Percentiles rank a stretch among this genome's conserved stretches.
Evolutionary conservation across 2,329 filamentous ascomycete genomes (phyloP).

Genomic region (Daldinia sp.): DNA sequence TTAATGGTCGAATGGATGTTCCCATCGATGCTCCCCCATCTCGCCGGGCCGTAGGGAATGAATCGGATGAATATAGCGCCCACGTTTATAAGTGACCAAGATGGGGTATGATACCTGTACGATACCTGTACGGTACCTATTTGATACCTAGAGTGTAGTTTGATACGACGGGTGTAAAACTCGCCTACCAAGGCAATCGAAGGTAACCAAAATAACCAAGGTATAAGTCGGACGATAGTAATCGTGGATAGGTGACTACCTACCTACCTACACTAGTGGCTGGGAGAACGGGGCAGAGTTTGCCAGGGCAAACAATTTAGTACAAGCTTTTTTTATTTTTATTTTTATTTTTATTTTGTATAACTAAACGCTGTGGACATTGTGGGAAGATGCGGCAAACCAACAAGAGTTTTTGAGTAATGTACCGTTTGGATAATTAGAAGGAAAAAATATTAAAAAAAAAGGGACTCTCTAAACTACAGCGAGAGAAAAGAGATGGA

Average conservation of each 20-base stretch:
- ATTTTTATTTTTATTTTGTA: too few relatives aligned
- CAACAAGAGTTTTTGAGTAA: background rate
- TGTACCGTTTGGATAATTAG: too few relatives aligned
- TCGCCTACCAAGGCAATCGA: background rate
- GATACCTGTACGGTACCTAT: constrained; percentile 2
- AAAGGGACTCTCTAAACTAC: constrained; percentile 1
- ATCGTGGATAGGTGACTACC: background rate
- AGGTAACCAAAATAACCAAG: background rate
- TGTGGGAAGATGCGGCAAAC: background rate
- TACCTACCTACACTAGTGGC: background rate
- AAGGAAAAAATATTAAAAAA: background rate
- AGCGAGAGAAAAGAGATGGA: background rate
- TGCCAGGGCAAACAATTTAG: background rate
- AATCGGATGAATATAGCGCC: constrained; percentile 15
- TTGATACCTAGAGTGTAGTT: background rate
- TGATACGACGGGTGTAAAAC: constrained; percentile 2
- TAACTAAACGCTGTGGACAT: background rate
- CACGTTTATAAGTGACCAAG: constrained; percentile 3
- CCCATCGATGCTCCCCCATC: background rate
- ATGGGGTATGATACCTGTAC: constrained; percentile 2
- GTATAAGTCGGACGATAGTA: background rate
- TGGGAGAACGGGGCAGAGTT: background rate
- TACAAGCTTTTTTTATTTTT: background rate
- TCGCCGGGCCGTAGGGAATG: constrained; percentile 10
- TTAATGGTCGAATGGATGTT: constrained; percentile 6